Evolutionary conservation across 306 rosid genomes (phyloP).

Genomic region (Corylus avellana): DNA sequence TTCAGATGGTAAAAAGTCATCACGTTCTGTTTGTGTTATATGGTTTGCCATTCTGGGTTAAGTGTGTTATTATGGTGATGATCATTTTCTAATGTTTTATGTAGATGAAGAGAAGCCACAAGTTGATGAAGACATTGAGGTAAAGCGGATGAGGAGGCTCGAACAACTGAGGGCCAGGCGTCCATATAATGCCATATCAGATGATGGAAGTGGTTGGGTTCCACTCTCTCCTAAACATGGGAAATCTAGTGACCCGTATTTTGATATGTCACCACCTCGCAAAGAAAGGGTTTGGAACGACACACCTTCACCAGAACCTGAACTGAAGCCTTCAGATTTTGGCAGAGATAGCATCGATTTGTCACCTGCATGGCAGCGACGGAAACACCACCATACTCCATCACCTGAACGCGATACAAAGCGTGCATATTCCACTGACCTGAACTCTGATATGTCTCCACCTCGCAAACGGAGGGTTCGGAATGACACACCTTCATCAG

Average conservation of each 20-base stretch:
- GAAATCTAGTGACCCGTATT: slow-evolving; percentile 26
- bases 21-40: not conserved
- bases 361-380: slow-evolving; percentile 47
- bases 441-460: slow-evolving; percentile 39
- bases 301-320: slow-evolving; percentile 62
- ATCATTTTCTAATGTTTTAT: slow-evolving; percentile 20
- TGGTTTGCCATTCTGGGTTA: not conserved
- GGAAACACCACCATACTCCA: slow-evolving; percentile 36
- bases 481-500: slow-evolving; percentile 63
- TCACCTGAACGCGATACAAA: too few relatives aligned
- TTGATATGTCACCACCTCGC: slow-evolving; percentile 69
- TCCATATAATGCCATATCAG: slow-evolving; percentile 64
- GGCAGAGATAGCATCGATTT: slow-evolving; percentile 42
- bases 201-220: slow-evolving; percentile 99
- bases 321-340: slow-evolving; percentile 30
- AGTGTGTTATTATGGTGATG: not conserved
- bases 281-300: slow-evolving; percentile 51
- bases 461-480: slow-evolving; percentile 38
- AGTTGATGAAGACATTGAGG: slow-evolving; percentile 84
- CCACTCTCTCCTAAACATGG: slow-evolving; percentile 48
- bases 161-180: slow-evolving; percentile 70
- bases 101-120: slow-evolving; percentile 69
- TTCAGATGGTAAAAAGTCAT: slow-evolving; percentile 44
- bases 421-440: too few relatives aligned
- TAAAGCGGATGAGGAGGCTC: slow-evolving; percentile 82